Conservation (phyloP, 208 protist genomes). For the Acanthamoeba triangularis region DNA sequence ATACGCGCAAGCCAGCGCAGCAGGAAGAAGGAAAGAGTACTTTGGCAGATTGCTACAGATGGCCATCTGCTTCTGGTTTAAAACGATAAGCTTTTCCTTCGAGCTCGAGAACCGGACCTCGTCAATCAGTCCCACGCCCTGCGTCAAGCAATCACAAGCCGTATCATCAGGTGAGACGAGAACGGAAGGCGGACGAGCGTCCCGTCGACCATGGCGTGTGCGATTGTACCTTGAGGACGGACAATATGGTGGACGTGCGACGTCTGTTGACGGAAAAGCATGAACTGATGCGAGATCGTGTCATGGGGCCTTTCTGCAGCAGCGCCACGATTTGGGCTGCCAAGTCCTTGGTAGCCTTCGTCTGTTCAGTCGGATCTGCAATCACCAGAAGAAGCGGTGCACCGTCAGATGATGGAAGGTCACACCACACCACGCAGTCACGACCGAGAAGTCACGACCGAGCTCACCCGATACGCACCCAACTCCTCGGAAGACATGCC, state of each 20-base stretch:
- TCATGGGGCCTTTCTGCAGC: background rate
- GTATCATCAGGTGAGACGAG: background rate
- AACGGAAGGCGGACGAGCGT: background rate
- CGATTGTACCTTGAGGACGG: slow-evolving; percentile 1
- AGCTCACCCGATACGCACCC: too few relatives aligned
- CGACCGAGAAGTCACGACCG: too few relatives aligned
- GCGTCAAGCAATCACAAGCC: background rate
- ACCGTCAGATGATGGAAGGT: background rate
- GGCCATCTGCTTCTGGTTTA: background rate
- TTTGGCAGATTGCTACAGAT: background rate
- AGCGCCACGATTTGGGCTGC: background rate
- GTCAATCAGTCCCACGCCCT: background rate
- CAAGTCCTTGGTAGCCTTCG: background rate
- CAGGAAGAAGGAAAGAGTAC: background rate
- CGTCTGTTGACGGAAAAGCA: background rate
- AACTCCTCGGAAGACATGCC: too few relatives aligned
- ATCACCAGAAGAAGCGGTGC: background rate
- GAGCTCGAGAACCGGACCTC: background rate
- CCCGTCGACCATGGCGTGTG: background rate
- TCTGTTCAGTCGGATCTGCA: background rate
- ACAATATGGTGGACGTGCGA: background rate
- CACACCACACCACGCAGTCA: too few relatives aligned
- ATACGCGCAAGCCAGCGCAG: background rate
- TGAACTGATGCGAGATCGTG: background rate
- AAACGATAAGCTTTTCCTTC: background rate